phyloP scores from a whole-genome alignment of 2,329 filamentous ascomycete genomes.

The Thielaviopsis ethacetica region DNA sequence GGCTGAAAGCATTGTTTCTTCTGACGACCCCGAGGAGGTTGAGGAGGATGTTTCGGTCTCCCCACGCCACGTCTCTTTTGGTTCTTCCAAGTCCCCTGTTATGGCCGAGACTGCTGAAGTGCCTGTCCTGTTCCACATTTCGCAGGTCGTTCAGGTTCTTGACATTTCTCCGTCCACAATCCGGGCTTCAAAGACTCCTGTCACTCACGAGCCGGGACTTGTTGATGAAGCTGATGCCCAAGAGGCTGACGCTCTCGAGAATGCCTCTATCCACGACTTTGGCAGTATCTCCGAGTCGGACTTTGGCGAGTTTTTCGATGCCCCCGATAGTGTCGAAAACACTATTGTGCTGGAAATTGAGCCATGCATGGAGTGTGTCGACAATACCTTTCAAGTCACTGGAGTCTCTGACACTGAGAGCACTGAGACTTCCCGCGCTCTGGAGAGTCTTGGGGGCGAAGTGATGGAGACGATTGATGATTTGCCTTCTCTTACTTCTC shows the following conservation, averaged over 20 bases:
- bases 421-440: not conserved
- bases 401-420: not conserved
- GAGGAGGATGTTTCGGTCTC: too few species aligned
- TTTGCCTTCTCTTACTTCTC: too few species aligned
- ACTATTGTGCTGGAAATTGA: not conserved
- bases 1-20: too few species aligned
- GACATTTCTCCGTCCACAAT: not conserved
- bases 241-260: not conserved
- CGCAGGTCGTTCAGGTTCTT: not conserved
- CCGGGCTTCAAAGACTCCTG: not conserved
- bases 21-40: too few species aligned
- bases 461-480: too few species aligned
- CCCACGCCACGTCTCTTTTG: too few species aligned
- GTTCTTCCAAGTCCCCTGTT: not conserved
- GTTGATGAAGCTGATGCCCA: not conserved
- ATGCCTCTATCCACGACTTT: not conserved
- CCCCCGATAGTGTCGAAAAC: not conserved
- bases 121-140: not conserved
- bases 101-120: not conserved
- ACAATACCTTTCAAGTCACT: not conserved
- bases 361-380: not conserved
- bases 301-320: not conserved
- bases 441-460: too few species aligned
- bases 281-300: not conserved
- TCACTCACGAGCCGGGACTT: not conserved